Conservation (phyloP, 2,329 filamentous ascomycete genomes). For the Microsporum audouinii region DNA sequence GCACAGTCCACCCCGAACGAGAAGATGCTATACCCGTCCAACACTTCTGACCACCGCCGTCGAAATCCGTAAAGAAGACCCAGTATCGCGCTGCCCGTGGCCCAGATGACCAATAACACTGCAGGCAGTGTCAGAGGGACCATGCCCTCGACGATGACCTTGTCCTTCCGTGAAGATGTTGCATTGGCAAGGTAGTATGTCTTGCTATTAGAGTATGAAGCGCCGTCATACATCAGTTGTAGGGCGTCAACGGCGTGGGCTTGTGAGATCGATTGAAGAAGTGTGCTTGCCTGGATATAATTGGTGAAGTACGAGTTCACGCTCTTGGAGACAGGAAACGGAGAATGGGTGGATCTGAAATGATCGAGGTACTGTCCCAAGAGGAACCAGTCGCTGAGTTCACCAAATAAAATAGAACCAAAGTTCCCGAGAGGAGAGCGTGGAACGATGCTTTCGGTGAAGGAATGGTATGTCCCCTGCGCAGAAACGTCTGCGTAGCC, state of each 20-base stretch:
- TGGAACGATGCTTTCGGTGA: neutral
- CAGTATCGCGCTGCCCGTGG: constrained; percentile 3
- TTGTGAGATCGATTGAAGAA: constrained; percentile 8
- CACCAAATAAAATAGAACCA: neutral
- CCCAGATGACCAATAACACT: constrained; percentile 10
- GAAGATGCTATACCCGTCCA: constrained; percentile 13
- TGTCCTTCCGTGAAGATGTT: neutral
- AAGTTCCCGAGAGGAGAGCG: neutral
- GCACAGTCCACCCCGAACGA: constrained; percentile 6
- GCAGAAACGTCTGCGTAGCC: constrained; percentile 4
- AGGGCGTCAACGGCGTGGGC: neutral
- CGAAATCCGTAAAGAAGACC: constrained; percentile 10
- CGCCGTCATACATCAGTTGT: constrained; percentile 9
- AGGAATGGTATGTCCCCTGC: neutral
- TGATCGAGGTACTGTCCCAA: neutral
- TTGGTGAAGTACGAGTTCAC: neutral
- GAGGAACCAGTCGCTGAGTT: neutral
- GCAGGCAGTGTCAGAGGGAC: neutral
- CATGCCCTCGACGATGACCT: neutral
- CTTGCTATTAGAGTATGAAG: neutral
- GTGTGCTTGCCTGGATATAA: neutral
- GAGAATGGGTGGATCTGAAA: neutral
- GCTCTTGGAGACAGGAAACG: neutral
- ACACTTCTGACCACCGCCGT: constrained; percentile 10
- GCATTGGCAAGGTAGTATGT: neutral